Evolutionary conservation across 129 eudicot species (phyloP), one percentile per base, ranked within the genome.

Genomic region (Chrysanthemum lavandulifolium): DNA sequence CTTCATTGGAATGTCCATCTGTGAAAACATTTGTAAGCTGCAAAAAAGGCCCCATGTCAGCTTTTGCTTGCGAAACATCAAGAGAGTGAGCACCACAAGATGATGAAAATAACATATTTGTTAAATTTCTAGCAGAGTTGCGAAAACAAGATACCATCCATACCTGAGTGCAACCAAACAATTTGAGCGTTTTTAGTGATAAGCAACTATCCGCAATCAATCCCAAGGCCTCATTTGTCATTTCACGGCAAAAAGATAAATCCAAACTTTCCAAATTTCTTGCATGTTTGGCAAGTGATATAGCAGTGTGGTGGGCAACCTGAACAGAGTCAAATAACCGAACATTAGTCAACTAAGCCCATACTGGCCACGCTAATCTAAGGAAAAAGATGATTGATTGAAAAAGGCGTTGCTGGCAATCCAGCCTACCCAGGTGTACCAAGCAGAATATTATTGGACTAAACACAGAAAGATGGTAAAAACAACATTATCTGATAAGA

Each of bases 151-250:
- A 33, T 63, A 33, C 6, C 5, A 8, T 14, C 36, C 70, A 19
- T 83, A 93, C 97, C 95, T 93, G 99, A 48, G 97, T 84, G 81
- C 99, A 94, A 64, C 99, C 99, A 81, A 94, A 94, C 78, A 94
- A 59, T 62, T 88, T 94, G 51, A 94, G 85, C 50, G 77, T 51
- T 76, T 81, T 73, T 70, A 94, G 79, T 14, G 88, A 88, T 60
- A 49, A 67, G 69, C 97, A 94, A 63, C 87, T 82, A 81, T 94
- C 99, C 18, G 83, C 99, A 79, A 94, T 86, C 82, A 94, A 78
- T 68, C 99, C 99, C 29, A 94, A 45, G n/a, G 91, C 91, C 79
- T 90, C 97, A 72, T 90, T 53, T 10, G 89, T 82, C 82, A 90
- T 78, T 19, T 84, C 81, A 48, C 99, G 93, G 69, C 99, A 94